A percentile compares a stretch with the other conserved stretches of the same genome.
phyloP scores from a whole-genome alignment of 345 rosid species.

The Aurinia saxatilis region DNA sequence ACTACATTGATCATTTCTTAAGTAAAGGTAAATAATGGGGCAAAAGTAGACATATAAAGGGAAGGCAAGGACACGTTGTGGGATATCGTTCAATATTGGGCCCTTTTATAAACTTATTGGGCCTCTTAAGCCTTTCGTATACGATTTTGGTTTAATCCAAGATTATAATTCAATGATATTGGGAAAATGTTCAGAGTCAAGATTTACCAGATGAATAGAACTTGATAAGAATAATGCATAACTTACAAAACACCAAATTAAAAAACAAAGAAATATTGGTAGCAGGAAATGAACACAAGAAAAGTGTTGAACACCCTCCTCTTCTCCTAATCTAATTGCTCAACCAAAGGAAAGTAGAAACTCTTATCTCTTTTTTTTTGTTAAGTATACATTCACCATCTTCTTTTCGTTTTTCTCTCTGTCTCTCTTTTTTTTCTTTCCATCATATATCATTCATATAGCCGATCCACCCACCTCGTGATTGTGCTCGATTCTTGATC shows the following conservation, averaged over 20 bases:
- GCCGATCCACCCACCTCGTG: background rate
- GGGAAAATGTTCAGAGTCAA: too few species aligned
- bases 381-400: conserved; percentile 25
- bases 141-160: too few species aligned
- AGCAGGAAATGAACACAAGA: conserved; percentile 31
- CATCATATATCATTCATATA: conserved; percentile 7
- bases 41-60: too few species aligned
- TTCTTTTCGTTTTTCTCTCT: conserved; percentile 33
- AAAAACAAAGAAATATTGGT: conserved; percentile 13
- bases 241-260: conserved; percentile 8
- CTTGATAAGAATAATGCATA: background rate
- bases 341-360: conserved; percentile 17
- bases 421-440: background rate
- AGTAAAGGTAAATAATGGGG: too few species aligned
- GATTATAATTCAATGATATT: too few species aligned
- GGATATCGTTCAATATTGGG: too few species aligned
- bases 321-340: conserved; percentile 31
- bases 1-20: too few species aligned
- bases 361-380: background rate
- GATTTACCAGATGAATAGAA: too few species aligned
- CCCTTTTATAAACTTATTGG: too few species aligned
- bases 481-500: conserved; percentile 9
- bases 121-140: too few species aligned
- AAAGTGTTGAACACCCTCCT: conserved; percentile 33
- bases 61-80: too few species aligned